phyloP scores from a whole-genome alignment of 2,329 filamentous ascomycete species.

The Diplodia intermedia region DNA sequence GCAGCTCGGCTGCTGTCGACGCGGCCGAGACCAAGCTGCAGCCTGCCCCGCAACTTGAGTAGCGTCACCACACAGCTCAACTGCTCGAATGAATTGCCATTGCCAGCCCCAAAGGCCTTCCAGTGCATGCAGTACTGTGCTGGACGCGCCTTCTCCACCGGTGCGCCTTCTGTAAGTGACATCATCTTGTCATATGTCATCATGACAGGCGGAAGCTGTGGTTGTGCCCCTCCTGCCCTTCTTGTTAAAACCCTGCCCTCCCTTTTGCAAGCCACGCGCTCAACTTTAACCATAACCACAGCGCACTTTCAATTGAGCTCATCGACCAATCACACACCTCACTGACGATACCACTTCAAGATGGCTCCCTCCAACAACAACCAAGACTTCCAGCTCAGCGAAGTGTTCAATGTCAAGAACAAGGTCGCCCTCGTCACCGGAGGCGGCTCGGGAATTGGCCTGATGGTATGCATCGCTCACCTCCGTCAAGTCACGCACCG shows the following conservation, averaged over 20 bases:
- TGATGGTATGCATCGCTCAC: constrained; percentile 46
- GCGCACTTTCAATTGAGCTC: neutral
- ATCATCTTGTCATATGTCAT: constrained; percentile 22
- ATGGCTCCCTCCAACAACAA: constrained; percentile 44
- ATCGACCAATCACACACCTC: neutral
- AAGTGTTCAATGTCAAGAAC: constrained; percentile 49
- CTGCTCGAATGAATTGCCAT: neutral
- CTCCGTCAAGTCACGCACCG: neutral
- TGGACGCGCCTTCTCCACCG: neutral
- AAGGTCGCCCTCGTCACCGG: constrained; percentile 54
- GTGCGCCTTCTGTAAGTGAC: constrained; percentile 10
- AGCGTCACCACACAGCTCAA: neutral
- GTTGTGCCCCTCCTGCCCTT: neutral
- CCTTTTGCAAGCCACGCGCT: neutral
- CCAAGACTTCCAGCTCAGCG: constrained; percentile 42
- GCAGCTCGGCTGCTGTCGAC: neutral
- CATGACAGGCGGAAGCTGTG: constrained; percentile 3
- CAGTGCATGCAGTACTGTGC: neutral
- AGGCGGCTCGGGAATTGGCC: constrained; percentile 56
- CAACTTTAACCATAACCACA: neutral
- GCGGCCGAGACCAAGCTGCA: neutral
- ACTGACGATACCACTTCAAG: constrained; percentile 36
- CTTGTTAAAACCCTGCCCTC: neutral
- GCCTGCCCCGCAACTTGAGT: neutral
- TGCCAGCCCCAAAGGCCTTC: neutral